Evolutionary conservation across 257 asterid species (phyloP).

Genomic region (Solanum megistacrolobum): DNA sequence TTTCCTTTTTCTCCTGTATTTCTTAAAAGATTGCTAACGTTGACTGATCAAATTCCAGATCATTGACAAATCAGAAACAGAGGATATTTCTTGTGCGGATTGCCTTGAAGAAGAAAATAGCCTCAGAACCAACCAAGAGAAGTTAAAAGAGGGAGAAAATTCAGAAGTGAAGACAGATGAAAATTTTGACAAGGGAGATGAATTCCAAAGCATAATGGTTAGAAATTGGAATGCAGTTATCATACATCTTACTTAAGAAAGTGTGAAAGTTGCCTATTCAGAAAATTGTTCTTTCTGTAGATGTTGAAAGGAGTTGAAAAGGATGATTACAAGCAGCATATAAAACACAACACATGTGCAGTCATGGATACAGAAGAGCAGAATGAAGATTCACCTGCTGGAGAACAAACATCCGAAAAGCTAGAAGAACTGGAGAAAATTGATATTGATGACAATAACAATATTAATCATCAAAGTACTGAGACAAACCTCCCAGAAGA

Average conservation of each 20-base stretch:
- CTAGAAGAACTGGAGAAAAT: not conserved
- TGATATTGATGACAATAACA: not conserved
- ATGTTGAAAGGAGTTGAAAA: slow-evolving; percentile 10
- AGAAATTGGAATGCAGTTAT: not conserved
- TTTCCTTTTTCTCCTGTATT: not conserved
- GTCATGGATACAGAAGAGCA: slow-evolving; percentile 2
- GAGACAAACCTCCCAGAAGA: slow-evolving; percentile 9
- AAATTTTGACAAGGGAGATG: not conserved
- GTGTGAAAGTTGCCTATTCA: not conserved
- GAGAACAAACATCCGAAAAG: not conserved
- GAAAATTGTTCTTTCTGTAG: slow-evolving; percentile 14
- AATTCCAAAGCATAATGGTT: slow-evolving; percentile 7
- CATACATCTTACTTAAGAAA: not conserved
- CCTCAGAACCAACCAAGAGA: not conserved
- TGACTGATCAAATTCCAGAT: not conserved
- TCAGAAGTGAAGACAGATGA: not conserved
- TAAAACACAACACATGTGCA: not conserved
- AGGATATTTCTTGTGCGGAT: not conserved
- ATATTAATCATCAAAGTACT: slow-evolving; percentile 9
- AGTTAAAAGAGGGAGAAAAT: slow-evolving; percentile 9
- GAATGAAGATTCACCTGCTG: slow-evolving; percentile 1
- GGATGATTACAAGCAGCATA: slow-evolving; percentile 2
- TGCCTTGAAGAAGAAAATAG: not conserved
- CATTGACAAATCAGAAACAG: not conserved
- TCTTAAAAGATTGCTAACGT: not conserved